A percentile compares a stretch with the other conserved stretches of the same genome.
Conservation (phyloP, 805 yeast species). For the Komagataella populi region DNA sequence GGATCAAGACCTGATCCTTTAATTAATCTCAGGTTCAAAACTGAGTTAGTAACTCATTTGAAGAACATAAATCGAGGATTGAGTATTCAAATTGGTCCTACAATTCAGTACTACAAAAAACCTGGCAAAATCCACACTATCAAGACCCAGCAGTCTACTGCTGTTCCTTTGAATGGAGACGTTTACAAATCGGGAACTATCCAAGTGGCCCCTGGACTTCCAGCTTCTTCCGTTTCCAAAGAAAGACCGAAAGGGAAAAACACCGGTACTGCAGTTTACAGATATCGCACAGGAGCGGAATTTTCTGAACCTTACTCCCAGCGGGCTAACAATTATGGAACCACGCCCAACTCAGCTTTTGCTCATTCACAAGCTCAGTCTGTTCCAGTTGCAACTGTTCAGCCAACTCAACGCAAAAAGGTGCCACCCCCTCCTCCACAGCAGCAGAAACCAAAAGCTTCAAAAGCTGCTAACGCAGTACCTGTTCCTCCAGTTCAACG, state of each 20-base stretch:
- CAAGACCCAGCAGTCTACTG: slow-evolving; percentile 47
- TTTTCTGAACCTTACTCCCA: background rate
- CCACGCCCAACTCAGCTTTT: slow-evolving; percentile 6
- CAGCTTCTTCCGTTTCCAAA: slow-evolving; percentile 57
- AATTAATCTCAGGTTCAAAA: slow-evolving; percentile 72
- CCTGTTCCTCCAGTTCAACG: background rate
- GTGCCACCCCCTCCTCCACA: slow-evolving; percentile 13
- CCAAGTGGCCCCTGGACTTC: slow-evolving; percentile 65
- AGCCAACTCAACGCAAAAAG: slow-evolving; percentile 12
- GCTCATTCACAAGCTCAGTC: slow-evolving; percentile 16
- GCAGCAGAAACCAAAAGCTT: slow-evolving; percentile 1
- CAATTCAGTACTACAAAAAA: slow-evolving; percentile 78
- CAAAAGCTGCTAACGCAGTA: slow-evolving; percentile 7
- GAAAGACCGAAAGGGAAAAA: slow-evolving; percentile 53
- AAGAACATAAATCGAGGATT: slow-evolving; percentile 46
- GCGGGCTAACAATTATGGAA: background rate
- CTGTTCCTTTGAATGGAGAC: slow-evolving; percentile 61
- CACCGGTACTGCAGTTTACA: slow-evolving; percentile 2
- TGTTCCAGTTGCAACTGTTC: slow-evolving; percentile 9
- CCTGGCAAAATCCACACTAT: slow-evolving; percentile 70
- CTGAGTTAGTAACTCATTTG: slow-evolving; percentile 72
- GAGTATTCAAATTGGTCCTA: slow-evolving; percentile 51
- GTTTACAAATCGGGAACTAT: slow-evolving; percentile 81
- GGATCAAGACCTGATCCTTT: slow-evolving; percentile 63
- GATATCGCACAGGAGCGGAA: background rate